phyloP scores from a whole-genome alignment of 345 rosid species.

The Brassica napus region DNA sequence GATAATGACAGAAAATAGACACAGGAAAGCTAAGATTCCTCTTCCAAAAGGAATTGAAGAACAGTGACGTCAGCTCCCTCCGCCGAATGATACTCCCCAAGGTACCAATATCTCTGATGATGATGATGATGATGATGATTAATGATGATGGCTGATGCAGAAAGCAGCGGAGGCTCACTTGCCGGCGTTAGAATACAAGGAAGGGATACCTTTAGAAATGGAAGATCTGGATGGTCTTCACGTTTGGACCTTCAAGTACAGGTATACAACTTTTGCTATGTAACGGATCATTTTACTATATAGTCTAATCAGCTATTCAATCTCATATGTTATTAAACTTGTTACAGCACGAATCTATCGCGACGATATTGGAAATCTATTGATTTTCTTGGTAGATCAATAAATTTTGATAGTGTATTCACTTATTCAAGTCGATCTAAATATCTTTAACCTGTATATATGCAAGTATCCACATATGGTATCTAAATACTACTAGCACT shows the following conservation, averaged over 20 bases:
- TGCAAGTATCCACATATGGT: background rate
- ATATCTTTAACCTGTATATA: background rate
- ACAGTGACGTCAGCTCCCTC: constrained; percentile 91
- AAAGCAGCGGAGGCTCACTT: constrained; percentile 93
- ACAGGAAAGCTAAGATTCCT: constrained; percentile 70
- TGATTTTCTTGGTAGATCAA: background rate
- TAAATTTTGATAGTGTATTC: background rate
- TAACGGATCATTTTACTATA: background rate
- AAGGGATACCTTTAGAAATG: constrained; percentile 79
- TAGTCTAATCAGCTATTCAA: background rate
- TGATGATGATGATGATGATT: background rate
- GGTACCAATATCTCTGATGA: constrained; percentile 46
- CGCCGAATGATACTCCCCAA: constrained; percentile 94
- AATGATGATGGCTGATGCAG: constrained; percentile 41
- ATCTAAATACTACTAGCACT: background rate
- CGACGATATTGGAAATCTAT: background rate
- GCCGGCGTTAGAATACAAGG: constrained; percentile 79
- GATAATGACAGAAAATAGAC: constrained; percentile 66
- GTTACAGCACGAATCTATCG: background rate
- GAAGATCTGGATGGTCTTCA: constrained; percentile 78
- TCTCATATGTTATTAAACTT: background rate
- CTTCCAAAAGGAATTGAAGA: constrained; percentile 90
- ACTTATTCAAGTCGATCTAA: background rate
- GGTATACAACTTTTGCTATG: constrained; percentile 43
- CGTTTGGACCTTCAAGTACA: constrained; percentile 89